These are phyloP conservation scores for Hortaea werneckii DNA, from an alignment of 2,329 filamentous ascomycete genomes.

Conservation along the genomic window DNA sequence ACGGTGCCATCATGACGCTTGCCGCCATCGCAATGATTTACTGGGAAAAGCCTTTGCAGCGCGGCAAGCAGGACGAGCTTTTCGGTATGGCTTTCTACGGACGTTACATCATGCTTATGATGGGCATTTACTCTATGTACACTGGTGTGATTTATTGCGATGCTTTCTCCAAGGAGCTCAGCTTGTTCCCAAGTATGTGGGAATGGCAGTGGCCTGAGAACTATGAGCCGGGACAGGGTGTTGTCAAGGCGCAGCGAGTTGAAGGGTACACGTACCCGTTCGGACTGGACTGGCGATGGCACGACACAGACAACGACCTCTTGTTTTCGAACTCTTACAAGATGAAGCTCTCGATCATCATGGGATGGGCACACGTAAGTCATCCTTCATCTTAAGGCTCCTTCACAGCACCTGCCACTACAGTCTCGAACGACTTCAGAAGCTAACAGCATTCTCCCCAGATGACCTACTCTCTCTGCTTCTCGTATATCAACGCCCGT, in stretches of 20 bases:
- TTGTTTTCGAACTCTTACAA: slow-evolving; percentile 98
- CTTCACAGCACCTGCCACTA: too few relatives aligned
- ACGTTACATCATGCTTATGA: slow-evolving; percentile 95
- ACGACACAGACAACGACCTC: slow-evolving; percentile 86
- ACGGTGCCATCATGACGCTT: slow-evolving; percentile 78
- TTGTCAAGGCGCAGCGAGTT: slow-evolving; percentile 55
- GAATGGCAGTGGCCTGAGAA: slow-evolving; percentile 63
- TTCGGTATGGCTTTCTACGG: slow-evolving; percentile 99
- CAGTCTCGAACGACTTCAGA: too few relatives aligned
- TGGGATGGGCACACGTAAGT: slow-evolving; percentile 76
- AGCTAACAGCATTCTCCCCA: too few relatives aligned
- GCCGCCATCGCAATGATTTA: slow-evolving; percentile 89
- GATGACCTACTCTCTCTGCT: slow-evolving; percentile 96
- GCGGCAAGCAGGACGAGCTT: slow-evolving; percentile 90
- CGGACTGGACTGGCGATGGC: slow-evolving; percentile 92
- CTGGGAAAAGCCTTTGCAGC: slow-evolving; percentile 73
- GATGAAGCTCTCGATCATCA: slow-evolving; percentile 98
- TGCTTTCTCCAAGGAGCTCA: slow-evolving; percentile 86
- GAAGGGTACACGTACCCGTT: slow-evolving; percentile 83
- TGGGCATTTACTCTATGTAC: slow-evolving; percentile 94
- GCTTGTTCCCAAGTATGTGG: slow-evolving; percentile 84
- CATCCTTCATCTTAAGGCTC: too few relatives aligned
- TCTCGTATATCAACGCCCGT: slow-evolving; percentile 83
- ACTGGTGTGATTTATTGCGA: slow-evolving; percentile 98
- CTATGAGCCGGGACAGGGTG: slow-evolving; percentile 21